phyloP scores from a whole-genome alignment of 805 yeast species.

The Saccharomycopsis capsularis region DNA sequence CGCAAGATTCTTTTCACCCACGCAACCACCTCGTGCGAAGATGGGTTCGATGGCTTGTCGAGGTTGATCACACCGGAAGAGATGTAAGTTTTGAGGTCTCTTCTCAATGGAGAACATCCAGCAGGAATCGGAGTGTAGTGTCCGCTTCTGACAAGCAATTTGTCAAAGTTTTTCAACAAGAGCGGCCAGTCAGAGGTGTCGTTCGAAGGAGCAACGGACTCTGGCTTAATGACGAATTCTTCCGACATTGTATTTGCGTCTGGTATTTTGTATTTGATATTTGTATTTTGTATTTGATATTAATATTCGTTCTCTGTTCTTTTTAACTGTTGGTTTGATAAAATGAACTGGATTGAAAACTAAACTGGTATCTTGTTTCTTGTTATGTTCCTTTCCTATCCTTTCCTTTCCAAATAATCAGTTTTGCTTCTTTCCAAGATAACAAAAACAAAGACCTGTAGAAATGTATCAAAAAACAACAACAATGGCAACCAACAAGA shows the following conservation, averaged over 20 bases:
- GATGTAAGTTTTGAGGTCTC: conserved; percentile 85
- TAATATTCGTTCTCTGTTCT: too few relatives aligned
- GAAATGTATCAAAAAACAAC: too few relatives aligned
- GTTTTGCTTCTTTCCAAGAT: too few relatives aligned
- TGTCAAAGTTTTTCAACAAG: conserved; percentile 87
- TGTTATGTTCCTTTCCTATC: too few relatives aligned
- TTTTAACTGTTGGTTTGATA: too few relatives aligned
- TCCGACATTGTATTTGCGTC: conserved; percentile 52
- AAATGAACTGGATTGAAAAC: too few relatives aligned
- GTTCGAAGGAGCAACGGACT: conserved; percentile 63
- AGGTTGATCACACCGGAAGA: conserved; percentile 94
- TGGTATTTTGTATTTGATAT: too few relatives aligned
- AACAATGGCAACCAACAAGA: too few relatives aligned
- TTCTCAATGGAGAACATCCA: conserved; percentile 89
- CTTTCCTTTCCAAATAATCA: too few relatives aligned
- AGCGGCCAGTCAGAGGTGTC: conserved; percentile 96
- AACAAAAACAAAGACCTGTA: too few relatives aligned
- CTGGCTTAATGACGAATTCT: conserved; percentile 84
- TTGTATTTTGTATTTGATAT: too few relatives aligned
- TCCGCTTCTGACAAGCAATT: conserved; percentile 88
- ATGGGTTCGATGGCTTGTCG: conserved; percentile 97
- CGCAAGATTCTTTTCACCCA: conserved; percentile 96
- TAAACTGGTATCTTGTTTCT: too few relatives aligned
- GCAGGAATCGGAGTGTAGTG: conserved; percentile 97
- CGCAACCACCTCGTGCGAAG: conserved; percentile 98